Percentiles rank a stretch among this genome's conserved stretches.
Evolutionary conservation across 495 filamentous ascomycete species (phyloP).

Genomic region (Zalerion maritima): DNA sequence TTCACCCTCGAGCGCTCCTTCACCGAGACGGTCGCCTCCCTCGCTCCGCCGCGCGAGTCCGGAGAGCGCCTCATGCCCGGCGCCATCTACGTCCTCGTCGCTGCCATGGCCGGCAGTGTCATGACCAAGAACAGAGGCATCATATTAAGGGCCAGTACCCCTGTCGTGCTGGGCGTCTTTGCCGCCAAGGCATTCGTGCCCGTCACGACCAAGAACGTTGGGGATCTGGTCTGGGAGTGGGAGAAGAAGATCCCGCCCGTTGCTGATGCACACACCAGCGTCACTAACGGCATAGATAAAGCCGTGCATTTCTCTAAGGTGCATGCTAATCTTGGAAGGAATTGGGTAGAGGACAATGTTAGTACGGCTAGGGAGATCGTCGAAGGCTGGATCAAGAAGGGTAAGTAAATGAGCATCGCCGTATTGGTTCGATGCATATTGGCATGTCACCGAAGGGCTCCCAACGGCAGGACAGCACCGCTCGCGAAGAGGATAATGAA

Average conservation of each 20-base stretch:
- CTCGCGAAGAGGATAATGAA: too few species aligned
- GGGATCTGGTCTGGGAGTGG: conserved; percentile 70
- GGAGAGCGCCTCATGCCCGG: conserved; percentile 78
- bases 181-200: conserved; percentile 64
- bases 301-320: conserved; percentile 54
- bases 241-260: conserved; percentile 74
- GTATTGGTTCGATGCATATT: too few species aligned
- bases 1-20: conserved; percentile 70
- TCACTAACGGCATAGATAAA: conserved; percentile 50
- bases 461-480: too few species aligned
- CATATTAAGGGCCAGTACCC: conserved; percentile 55
- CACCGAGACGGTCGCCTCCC: conserved; percentile 70
- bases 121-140: conserved; percentile 72
- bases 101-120: conserved; percentile 85
- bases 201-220: conserved; percentile 71
- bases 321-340: conserved; percentile 52
- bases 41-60: conserved; percentile 68
- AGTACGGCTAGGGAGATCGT: conserved; percentile 53
- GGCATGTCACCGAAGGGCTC: too few species aligned
- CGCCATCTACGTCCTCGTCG: conserved; percentile 74
- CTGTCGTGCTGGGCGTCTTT: conserved; percentile 54
- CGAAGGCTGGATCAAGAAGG: conserved; percentile 83
- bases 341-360: conserved; percentile 67
- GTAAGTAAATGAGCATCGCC: conserved; percentile 42
- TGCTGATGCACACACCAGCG: conserved; percentile 56